Conservation (phyloP, 371 early-diverging fungal species). For the Mucor racemosus region DNA sequence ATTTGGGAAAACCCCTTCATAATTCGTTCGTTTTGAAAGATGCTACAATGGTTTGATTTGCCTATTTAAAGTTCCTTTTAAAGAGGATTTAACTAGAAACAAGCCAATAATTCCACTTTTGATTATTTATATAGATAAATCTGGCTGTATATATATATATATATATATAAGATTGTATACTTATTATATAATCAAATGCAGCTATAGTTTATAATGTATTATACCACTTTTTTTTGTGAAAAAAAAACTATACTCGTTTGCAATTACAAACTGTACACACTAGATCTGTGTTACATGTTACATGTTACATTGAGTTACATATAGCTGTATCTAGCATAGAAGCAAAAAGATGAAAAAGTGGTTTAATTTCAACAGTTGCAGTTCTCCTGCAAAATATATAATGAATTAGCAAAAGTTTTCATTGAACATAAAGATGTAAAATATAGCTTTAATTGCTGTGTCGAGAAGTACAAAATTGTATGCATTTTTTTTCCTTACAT, state of each 20-base stretch:
- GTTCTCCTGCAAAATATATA: neutral
- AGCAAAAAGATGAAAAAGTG: neutral
- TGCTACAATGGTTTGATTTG: neutral
- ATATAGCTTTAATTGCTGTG: neutral
- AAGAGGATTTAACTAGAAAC: neutral
- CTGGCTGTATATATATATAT: no score
- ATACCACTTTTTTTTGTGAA: neutral
- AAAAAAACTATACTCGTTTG: neutral
- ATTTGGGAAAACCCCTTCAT: neutral
- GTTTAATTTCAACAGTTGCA: neutral
- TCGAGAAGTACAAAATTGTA: no score
- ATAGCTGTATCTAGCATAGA: neutral
- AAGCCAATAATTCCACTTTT: neutral
- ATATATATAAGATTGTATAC: no score
- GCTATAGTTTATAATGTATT: no score
- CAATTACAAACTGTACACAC: conserved; percentile 1
- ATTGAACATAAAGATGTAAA: no score
- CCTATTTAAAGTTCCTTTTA: neutral
- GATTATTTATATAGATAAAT: no score
- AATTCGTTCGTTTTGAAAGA: conserved; percentile 3
- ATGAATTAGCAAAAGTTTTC: no score
- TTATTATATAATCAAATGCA: no score
- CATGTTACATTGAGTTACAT: conserved; percentile 4
- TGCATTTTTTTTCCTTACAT: no score
- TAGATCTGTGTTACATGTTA: neutral